phyloP scores from a whole-genome alignment of 2,329 filamentous ascomycete genomes.

The Diaporthe australafricana region DNA sequence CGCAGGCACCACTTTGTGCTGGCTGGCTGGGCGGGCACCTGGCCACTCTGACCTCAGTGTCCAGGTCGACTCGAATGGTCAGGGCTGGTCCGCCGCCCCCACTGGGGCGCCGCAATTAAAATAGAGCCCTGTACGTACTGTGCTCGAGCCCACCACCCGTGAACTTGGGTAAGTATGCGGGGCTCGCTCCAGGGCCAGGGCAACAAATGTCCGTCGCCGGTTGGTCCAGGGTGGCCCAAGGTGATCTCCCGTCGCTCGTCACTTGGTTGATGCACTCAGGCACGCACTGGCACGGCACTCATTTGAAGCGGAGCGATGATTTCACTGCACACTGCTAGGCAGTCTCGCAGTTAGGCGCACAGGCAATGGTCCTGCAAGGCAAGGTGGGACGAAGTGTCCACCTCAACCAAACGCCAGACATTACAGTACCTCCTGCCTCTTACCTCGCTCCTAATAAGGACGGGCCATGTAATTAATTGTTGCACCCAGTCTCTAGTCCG shows the following conservation, averaged over 20 bases:
- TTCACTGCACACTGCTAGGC: not conserved
- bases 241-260: not conserved
- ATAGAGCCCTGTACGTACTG: not conserved
- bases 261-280: not conserved
- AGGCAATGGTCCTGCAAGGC: not conserved
- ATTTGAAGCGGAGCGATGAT: not conserved
- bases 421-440: not conserved
- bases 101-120: not conserved
- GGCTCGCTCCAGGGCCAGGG: slow-evolving; percentile 19
- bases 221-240: slow-evolving; percentile 7
- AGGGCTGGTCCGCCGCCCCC: not conserved
- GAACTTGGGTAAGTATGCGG: slow-evolving; percentile 26
- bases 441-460: too few species aligned
- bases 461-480: too few species aligned
- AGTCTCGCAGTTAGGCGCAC: not conserved
- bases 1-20: not conserved
- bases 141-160: slow-evolving; percentile 4
- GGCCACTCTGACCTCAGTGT: slow-evolving; percentile 17
- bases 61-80: not conserved
- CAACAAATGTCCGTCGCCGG: slow-evolving; percentile 2
- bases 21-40: not conserved
- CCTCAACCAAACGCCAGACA: slow-evolving; percentile 11
- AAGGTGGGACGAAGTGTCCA: not conserved
- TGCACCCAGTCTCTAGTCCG: too few species aligned
- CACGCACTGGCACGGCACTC: not conserved